These are phyloP conservation scores for Verticillium nonalfalfae DNA, from an alignment of 2,329 filamentous ascomycete species.

Conservation along the genomic window DNA sequence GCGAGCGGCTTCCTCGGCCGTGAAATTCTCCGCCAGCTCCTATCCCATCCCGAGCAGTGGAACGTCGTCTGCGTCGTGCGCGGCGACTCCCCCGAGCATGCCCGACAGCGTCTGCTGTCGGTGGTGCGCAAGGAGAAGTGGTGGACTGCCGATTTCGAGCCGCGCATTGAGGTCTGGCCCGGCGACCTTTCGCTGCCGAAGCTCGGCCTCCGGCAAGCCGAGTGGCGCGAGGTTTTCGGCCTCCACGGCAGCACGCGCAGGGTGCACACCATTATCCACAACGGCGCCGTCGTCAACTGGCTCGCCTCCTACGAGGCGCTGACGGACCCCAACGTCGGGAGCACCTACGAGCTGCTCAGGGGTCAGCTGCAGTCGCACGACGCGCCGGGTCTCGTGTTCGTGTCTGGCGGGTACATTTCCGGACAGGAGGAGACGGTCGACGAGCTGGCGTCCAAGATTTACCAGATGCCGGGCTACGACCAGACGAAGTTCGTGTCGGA, in stretches of 20 bases:
- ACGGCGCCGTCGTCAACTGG: slow-evolving; percentile 9
- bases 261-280: slow-evolving; percentile 2
- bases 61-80: slow-evolving; percentile 7
- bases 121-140: slow-evolving; percentile 8
- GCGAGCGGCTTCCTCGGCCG: slow-evolving; percentile 10
- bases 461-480: slow-evolving; percentile 8
- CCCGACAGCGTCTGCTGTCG: slow-evolving; percentile 7
- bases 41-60: neutral
- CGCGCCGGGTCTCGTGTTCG: slow-evolving; percentile 1
- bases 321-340: slow-evolving; percentile 2
- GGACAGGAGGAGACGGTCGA: slow-evolving; percentile 1
- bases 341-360: slow-evolving; percentile 3
- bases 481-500: slow-evolving; percentile 18
- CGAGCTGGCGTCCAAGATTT: slow-evolving; percentile 1
- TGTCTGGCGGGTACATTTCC: slow-evolving; percentile 7
- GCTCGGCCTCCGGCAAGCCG: neutral
- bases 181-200: slow-evolving; percentile 2
- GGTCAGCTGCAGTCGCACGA: neutral
- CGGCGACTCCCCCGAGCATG: slow-evolving; percentile 4
- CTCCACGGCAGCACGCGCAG: neutral
- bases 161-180: slow-evolving; percentile 7
- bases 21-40: slow-evolving; percentile 7
- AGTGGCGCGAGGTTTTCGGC: slow-evolving; percentile 2
- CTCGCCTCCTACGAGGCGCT: slow-evolving; percentile 4
- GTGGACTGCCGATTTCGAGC: slow-evolving; percentile 8